Evolutionary conservation across 257 asterid genomes (phyloP).

Genomic region (Nicotiana attenuata): DNA sequence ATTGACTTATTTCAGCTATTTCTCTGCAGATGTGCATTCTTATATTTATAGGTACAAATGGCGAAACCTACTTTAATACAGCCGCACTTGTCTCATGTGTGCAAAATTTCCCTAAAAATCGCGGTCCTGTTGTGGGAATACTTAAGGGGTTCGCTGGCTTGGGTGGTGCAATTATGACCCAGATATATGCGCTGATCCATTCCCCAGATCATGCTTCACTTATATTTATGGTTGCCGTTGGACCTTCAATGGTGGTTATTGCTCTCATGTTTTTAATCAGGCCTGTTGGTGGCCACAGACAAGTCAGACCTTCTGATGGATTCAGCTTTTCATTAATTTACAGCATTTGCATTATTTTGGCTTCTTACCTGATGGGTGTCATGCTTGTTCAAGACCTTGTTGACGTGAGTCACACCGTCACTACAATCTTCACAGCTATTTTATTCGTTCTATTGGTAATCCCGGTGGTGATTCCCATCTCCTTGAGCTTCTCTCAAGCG

Average conservation of each 20-base stretch:
- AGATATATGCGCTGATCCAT: slow-evolving; percentile 38
- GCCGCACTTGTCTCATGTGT: slow-evolving; percentile 50
- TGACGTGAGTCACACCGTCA: slow-evolving; percentile 28
- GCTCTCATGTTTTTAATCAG: slow-evolving; percentile 48
- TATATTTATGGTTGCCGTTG: slow-evolving; percentile 49
- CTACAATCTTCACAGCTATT: slow-evolving; percentile 28
- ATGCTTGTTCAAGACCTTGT: slow-evolving; percentile 57
- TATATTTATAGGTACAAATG: slow-evolving; percentile 51
- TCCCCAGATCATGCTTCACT: slow-evolving; percentile 51
- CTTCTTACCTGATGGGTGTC: slow-evolving; percentile 57
- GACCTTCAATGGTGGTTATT: slow-evolving; percentile 41
- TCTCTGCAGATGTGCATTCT: slow-evolving; percentile 46
- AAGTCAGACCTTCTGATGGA: slow-evolving; percentile 43
- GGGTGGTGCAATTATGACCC: slow-evolving; percentile 51
- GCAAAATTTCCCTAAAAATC: slow-evolving; percentile 50
- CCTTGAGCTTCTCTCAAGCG: slow-evolving; percentile 23
- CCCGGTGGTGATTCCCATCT: slow-evolving; percentile 44
- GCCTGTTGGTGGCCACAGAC: slow-evolving; percentile 58
- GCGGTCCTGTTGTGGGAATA: slow-evolving; percentile 54
- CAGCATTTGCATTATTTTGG: slow-evolving; percentile 39
- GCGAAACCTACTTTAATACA: slow-evolving; percentile 53
- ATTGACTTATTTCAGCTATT: background rate
- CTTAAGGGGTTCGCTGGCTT: slow-evolving; percentile 55
- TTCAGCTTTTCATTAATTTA: slow-evolving; percentile 43
- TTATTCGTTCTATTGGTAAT: slow-evolving; percentile 34